These are phyloP conservation scores for Colletotrichum sp. DNA, from an alignment of 2,329 filamentous ascomycete genomes.

Conservation along the genomic window DNA sequence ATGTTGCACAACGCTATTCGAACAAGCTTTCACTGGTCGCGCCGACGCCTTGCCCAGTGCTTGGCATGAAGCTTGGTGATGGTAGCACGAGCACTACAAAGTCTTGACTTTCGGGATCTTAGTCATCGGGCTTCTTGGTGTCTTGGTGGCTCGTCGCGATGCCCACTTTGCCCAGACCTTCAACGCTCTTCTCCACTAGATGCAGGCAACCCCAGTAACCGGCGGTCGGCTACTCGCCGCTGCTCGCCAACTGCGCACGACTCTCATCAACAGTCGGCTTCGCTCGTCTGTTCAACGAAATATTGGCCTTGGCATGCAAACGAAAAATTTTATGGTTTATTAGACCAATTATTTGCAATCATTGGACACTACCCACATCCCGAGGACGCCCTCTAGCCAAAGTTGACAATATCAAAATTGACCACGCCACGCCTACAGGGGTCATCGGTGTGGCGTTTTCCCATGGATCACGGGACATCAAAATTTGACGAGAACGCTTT, in stretches of 20 bases:
- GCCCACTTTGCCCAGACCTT: neutral
- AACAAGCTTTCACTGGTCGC: conserved; percentile 6
- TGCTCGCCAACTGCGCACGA: neutral
- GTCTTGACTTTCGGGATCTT: neutral
- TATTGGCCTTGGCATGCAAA: neutral
- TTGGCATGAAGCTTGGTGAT: conserved; percentile 15
- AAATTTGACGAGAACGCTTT: neutral
- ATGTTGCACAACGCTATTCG: neutral
- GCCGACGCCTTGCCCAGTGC: neutral
- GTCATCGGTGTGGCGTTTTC: neutral
- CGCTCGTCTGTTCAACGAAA: neutral
- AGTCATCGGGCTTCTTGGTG: neutral
- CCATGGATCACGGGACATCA: neutral
- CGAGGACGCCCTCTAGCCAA: neutral
- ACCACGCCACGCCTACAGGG: neutral
- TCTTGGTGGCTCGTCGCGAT: neutral
- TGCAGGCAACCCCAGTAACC: neutral
- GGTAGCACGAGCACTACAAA: neutral
- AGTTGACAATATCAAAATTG: neutral
- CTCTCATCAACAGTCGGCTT: neutral
- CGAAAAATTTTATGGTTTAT: neutral
- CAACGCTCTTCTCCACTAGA: neutral
- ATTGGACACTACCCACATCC: neutral
- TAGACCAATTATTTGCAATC: neutral
- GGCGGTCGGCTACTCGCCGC: neutral